Base-by-base conservation (phyloP, 441 rosid genomes). In the Aquilaria agallochum region DNA sequence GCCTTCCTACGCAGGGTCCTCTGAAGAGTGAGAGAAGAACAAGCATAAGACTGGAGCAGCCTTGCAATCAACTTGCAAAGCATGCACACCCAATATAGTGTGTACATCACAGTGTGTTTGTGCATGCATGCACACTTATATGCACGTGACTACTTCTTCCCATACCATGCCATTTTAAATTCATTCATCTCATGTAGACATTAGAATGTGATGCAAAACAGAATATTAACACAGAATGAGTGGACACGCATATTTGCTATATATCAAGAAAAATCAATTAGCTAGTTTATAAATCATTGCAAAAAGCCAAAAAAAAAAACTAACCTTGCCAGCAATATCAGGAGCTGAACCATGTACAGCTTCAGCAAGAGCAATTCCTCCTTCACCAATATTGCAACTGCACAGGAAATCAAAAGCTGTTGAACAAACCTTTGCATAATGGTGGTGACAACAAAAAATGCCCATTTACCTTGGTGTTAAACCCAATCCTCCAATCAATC, bases 331-430 rank as follows among this genome's bases (percentile, higher is more conserved):
- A 32, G 99, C 97, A 71, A 95, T 95, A 74, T 95, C 99, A 68
- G 99, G 99, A 46, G 98, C 99, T 62, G 99, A 95, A 60, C 98
- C 98, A 69, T 92, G 99, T 11, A 95, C 99, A 64, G 98, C 99
- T 87, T 95, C 99, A 63, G 98, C 98, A 66, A 95, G 98, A 60
- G 91, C 91, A 52, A 95, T 88, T 58, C 98, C 98, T 70, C 92
- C 97, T 68, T 92, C 98, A 31, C 99, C 99, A 67, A 95, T 95
- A 62, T 92, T 95, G 78, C 89, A 85, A 83, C 99, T 95, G 91
- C 72, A 76, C 20, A 57, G 11, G 59, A 63, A 73, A 27, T 58
- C 51, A 57, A 13, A 53, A 13, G 12, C 4, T 45, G 65, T 76
- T 31, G 78, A 73, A 66, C 47, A 48, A 66, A 40, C 2, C 30